Conservation (phyloP, 2,329 filamentous ascomycete genomes). For the Raffaelea albimanens region DNA sequence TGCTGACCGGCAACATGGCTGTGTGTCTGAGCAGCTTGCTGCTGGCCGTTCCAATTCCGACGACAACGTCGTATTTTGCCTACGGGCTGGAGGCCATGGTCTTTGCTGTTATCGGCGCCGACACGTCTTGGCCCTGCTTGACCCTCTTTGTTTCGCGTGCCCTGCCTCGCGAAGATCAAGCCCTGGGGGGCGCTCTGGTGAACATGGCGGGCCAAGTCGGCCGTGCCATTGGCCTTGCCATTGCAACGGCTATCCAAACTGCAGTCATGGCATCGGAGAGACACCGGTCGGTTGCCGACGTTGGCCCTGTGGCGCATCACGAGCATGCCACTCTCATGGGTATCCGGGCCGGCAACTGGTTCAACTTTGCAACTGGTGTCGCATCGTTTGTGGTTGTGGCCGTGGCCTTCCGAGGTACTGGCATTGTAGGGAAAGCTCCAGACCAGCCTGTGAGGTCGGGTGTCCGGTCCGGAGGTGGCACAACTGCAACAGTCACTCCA, state of each 20-base stretch:
- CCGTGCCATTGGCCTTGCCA: conserved; percentile 54
- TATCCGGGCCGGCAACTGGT: conserved; percentile 40
- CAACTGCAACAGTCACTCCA: not conserved
- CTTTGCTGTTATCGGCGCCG: conserved; percentile 54
- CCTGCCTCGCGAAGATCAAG: conserved; percentile 54
- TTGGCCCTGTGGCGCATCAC: conserved; percentile 30
- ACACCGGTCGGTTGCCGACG: conserved; percentile 31
- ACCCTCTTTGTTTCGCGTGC: conserved; percentile 57
- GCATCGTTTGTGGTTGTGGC: conserved; percentile 33
- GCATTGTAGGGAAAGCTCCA: conserved; percentile 33
- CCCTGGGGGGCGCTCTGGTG: conserved; percentile 57
- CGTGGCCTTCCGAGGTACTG: conserved; percentile 40
- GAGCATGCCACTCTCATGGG: conserved; percentile 38
- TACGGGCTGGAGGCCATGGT: conserved; percentile 59
- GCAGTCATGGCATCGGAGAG: conserved; percentile 45
- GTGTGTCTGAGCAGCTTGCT: conserved; percentile 42
- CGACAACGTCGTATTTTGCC: conserved; percentile 53
- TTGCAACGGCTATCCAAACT: conserved; percentile 56
- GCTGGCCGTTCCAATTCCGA: conserved; percentile 52
- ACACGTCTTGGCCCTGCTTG: conserved; percentile 56
- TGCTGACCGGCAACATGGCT: conserved; percentile 47
- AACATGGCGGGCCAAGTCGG: conserved; percentile 59
- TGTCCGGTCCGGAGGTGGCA: not conserved
- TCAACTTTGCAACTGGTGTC: conserved; percentile 39
- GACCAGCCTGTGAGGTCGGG: not conserved